Percentiles rank a stretch among this genome's conserved stretches.
Conservation (phyloP, 331 rosid species). For the Spiraea crenata region DNA sequence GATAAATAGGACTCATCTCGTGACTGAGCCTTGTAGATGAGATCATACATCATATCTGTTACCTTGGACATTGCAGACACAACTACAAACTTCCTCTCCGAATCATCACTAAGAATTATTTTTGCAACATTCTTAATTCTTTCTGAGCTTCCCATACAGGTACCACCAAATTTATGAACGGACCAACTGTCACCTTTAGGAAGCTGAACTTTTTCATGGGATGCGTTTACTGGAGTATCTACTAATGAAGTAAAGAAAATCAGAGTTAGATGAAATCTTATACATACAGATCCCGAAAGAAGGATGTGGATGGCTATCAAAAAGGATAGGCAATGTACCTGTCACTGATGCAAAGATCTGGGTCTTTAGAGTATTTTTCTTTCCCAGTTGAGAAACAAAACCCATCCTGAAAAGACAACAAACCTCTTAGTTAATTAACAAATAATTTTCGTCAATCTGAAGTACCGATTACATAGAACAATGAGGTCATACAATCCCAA, state of each 20-base stretch:
- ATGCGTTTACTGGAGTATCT: slow-evolving; percentile 43
- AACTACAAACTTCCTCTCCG: slow-evolving; percentile 80
- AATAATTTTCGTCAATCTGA: not conserved
- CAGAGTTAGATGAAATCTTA: slow-evolving; percentile 4
- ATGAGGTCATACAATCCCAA: not conserved
- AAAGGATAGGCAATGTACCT: slow-evolving; percentile 43
- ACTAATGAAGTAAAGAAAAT: slow-evolving; percentile 19
- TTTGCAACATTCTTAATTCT: slow-evolving; percentile 83
- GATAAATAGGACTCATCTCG: slow-evolving; percentile 75
- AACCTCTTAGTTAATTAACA: slow-evolving; percentile 7
- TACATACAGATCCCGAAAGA: slow-evolving; percentile 2
- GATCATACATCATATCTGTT: slow-evolving; percentile 97
- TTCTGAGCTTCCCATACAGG: slow-evolving; percentile 85
- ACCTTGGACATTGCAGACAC: slow-evolving; percentile 99
- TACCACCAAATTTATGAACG: slow-evolving; percentile 96
- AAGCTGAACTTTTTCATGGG: slow-evolving; percentile 53
- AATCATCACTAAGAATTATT: slow-evolving; percentile 64
- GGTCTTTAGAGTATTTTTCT: slow-evolving; percentile 31
- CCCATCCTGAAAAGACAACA: slow-evolving; percentile 52
- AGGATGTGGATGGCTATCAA: not conserved
- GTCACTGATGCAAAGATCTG: slow-evolving; percentile 48
- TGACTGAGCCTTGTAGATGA: slow-evolving; percentile 81
- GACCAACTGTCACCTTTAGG: slow-evolving; percentile 83
- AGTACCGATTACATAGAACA: not conserved
- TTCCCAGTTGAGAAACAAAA: slow-evolving; percentile 35